Evolutionary conservation across 306 rosid genomes (phyloP).

Genomic region (Rosa rugosa): DNA sequence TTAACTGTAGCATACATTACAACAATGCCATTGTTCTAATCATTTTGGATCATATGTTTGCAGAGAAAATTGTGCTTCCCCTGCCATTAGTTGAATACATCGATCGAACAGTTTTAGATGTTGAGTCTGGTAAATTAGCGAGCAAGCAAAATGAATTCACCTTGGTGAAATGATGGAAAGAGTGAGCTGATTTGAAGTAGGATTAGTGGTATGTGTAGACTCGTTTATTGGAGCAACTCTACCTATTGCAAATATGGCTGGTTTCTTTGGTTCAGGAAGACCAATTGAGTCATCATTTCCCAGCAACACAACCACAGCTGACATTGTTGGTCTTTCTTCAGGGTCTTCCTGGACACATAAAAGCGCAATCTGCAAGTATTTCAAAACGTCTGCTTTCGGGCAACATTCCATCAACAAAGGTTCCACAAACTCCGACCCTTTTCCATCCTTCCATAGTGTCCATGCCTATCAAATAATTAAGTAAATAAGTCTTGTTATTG

Average conservation of each 20-base stretch:
- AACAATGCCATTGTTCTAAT: too few relatives aligned
- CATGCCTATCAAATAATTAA: constrained; percentile 41
- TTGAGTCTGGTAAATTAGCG: not conserved
- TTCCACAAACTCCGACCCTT: constrained; percentile 42
- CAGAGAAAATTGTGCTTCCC: too few relatives aligned
- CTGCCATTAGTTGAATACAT: too few relatives aligned
- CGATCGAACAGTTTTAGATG: not conserved
- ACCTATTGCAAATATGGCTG: constrained; percentile 33
- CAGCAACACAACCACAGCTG: constrained; percentile 37
- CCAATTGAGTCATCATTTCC: constrained; percentile 30
- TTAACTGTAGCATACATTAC: too few relatives aligned
- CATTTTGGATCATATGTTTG: too few relatives aligned
- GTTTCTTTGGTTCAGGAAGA: constrained; percentile 52
- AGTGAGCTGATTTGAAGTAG: not conserved
- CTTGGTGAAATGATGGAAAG: not conserved
- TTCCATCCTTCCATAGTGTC: constrained; percentile 50
- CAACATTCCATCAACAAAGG: constrained; percentile 31
- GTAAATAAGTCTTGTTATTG: not conserved
- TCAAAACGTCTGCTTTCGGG: constrained; percentile 22
- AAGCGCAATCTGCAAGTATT: constrained; percentile 51
- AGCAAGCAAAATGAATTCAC: not conserved
- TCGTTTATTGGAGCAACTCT: constrained; percentile 14
- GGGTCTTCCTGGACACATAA: constrained; percentile 63
- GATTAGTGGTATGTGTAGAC: not conserved
- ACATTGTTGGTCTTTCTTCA: constrained; percentile 49